These are phyloP conservation scores for Teunomyces tritomae DNA, from an alignment of 805 yeast species.

Conservation along the genomic window DNA sequence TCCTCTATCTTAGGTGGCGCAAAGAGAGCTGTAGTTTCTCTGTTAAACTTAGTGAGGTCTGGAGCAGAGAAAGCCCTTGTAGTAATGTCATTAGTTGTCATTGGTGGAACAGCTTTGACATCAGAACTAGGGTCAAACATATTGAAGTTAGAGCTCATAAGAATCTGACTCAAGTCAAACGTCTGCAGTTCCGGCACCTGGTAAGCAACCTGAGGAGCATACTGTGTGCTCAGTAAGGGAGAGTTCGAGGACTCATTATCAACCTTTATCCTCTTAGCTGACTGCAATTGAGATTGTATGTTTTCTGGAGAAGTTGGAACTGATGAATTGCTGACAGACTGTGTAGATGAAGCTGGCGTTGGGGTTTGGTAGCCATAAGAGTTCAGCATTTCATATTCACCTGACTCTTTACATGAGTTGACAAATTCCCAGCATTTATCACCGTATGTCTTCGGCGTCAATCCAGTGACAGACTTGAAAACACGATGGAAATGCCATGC, in stretches of 20 bases:
- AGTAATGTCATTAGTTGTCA: background rate
- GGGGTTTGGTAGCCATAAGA: constrained; percentile 10
- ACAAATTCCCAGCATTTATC: constrained; percentile 67
- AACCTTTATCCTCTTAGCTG: constrained; percentile 12
- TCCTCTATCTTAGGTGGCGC: constrained; percentile 6
- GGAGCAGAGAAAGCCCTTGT: constrained; percentile 17
- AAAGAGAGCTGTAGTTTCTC: constrained; percentile 10
- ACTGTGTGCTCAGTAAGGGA: constrained; percentile 7
- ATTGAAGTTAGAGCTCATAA: constrained; percentile 11
- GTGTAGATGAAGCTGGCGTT: constrained; percentile 6
- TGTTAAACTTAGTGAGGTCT: constrained; percentile 12
- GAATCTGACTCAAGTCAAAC: constrained; percentile 12
- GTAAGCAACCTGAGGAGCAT: constrained; percentile 3
- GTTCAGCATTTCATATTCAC: constrained; percentile 7
- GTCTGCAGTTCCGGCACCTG: constrained; percentile 12
- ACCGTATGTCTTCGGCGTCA: constrained; percentile 87
- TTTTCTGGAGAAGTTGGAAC: constrained; percentile 12
- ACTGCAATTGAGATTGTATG: constrained; percentile 2
- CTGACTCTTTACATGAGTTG: constrained; percentile 19
- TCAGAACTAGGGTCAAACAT: constrained; percentile 4
- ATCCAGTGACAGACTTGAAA: constrained; percentile 79
- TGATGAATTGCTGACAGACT: constrained; percentile 6
- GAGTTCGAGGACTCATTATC: constrained; percentile 7
- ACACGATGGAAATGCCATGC: constrained; percentile 96
- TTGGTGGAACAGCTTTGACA: background rate